Base-by-base conservation (phyloP, 1,139 yeast species). In the Kodamaea arcana region DNA sequence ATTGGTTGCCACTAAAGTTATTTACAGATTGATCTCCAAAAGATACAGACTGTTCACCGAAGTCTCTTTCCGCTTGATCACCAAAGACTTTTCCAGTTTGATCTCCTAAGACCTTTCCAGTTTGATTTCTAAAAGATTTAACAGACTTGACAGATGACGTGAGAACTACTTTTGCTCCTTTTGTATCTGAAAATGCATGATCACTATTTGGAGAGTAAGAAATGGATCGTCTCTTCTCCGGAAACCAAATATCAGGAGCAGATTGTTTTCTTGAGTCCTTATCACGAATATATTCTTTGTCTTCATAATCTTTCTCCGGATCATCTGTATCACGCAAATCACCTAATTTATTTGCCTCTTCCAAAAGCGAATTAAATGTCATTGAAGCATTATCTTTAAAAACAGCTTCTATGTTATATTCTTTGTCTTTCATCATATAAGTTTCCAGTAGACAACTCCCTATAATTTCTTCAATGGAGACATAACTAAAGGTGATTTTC, bases 401-500 rank as follows among this genome's bases (percentile, higher is more conserved):
- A 4, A 25, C 14, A 15, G 12, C 24, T n/a, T 22, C 6, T 13
- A 26, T 26, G 12, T 23, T 16, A 4, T n/a, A 14, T 11, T 18
- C 20, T 6, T 30, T 30, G n/a, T 24, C 27, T 30, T 24, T 16
- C 15, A 24, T 23, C 15, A 20, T 15, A 15, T 24, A 30, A 4
- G 22, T 30, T 25, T 24, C 33, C 33, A 24, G 27, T 16, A 14
- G 29, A 45, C 84, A 78, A 52, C 83, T 74, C 16, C 78, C 78
- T 3, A 79, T 77, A 30, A 79, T 70, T 44, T 80, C 85, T 39
- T 74, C 80, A 33, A 77, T 75, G n/a, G 83, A 77, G 10, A 73
- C 64, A 49, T 78, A 80, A 40, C 63, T 66, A n/a, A 67, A 50
- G 2, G 75, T 72, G 18, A 76, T 69, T 45, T 71, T 73, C 28